These are phyloP conservation scores for Zychaea mexicana DNA, from an alignment of 371 early-diverging fungal species.

Conservation along the genomic window DNA sequence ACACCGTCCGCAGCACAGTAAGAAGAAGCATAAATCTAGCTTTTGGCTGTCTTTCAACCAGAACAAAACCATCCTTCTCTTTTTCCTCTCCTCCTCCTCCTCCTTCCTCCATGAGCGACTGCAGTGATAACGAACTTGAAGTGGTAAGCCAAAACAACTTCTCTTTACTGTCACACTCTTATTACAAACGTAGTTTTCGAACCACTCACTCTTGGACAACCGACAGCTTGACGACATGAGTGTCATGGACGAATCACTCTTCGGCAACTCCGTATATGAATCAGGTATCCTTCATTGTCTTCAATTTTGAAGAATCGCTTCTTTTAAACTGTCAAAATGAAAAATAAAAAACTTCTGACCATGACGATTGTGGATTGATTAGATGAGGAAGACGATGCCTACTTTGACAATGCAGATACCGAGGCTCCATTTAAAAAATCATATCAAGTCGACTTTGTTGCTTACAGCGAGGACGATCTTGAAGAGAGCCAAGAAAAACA, in stretches of 20 bases:
- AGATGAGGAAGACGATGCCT: constrained; percentile 18
- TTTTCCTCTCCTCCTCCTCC: background rate
- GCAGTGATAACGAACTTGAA: constrained; percentile 3
- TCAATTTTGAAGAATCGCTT: too few relatives aligned
- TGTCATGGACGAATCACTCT: constrained; percentile 11
- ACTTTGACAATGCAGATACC: constrained; percentile 14
- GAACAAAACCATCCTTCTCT: background rate
- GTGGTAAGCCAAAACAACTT: background rate
- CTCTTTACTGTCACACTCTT: background rate
- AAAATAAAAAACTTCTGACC: background rate
- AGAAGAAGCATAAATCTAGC: background rate
- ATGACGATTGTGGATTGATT: constrained; percentile 6
- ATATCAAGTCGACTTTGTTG: constrained; percentile 24
- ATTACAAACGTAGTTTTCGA: too few relatives aligned
- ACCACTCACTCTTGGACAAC: background rate
- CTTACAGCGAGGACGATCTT: constrained; percentile 14
- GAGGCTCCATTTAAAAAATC: constrained; percentile 16
- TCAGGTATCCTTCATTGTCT: background rate
- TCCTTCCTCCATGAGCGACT: background rate
- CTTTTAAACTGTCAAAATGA: background rate
- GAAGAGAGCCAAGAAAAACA: constrained; percentile 20
- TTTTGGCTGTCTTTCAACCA: background rate
- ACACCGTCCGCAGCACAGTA: background rate
- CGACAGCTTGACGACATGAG: constrained; percentile 1
- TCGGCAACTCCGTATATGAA: constrained; percentile 9